These are phyloP conservation scores for Dactylellina sp. DNA, from an alignment of 2,329 filamentous ascomycete genomes.

Conservation along the genomic window DNA sequence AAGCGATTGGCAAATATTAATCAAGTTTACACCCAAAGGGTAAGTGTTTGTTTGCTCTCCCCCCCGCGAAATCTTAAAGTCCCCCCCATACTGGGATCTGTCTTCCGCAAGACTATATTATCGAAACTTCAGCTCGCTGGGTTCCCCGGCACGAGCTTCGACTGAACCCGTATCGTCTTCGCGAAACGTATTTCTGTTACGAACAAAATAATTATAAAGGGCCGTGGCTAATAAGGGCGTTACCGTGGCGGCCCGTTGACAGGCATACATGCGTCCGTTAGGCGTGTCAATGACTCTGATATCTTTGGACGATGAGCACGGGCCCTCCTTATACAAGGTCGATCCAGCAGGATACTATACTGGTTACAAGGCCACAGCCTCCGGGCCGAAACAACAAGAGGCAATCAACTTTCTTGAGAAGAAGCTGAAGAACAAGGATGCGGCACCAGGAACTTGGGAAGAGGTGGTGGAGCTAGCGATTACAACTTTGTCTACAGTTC, in stretches of 20 bases:
- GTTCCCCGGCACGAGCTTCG: slow-evolving; percentile 34
- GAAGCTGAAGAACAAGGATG: slow-evolving; percentile 99
- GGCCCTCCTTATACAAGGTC: slow-evolving; percentile 97
- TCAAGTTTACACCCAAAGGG: slow-evolving; percentile 97
- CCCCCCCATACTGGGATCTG: slow-evolving; percentile 4
- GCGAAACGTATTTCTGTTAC: slow-evolving; percentile 38
- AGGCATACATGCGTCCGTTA: slow-evolving; percentile 98
- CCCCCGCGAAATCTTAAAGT: slow-evolving; percentile 19
- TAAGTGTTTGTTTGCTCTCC: slow-evolving; percentile 65
- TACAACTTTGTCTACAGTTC: slow-evolving; percentile 90
- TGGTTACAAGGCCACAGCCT: slow-evolving; percentile 97
- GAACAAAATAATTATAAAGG: slow-evolving; percentile 44
- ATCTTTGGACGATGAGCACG: slow-evolving; percentile 89
- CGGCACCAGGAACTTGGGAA: slow-evolving; percentile 91
- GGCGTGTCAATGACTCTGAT: slow-evolving; percentile 96
- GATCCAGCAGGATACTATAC: slow-evolving; percentile 98
- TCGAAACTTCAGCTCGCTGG: slow-evolving; percentile 7
- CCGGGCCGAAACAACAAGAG: slow-evolving; percentile 98
- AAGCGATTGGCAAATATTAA: slow-evolving; percentile 99
- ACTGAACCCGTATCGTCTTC: slow-evolving; percentile 27
- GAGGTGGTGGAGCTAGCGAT: slow-evolving; percentile 98
- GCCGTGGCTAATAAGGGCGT: slow-evolving; percentile 46
- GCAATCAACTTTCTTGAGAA: slow-evolving; percentile 98
- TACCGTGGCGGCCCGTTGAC: slow-evolving; percentile 52
- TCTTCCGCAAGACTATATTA: not conserved